These are phyloP conservation scores for Ananas comosus DNA, from an alignment of 176 grass and related monocot species.

Conservation along the genomic window DNA sequence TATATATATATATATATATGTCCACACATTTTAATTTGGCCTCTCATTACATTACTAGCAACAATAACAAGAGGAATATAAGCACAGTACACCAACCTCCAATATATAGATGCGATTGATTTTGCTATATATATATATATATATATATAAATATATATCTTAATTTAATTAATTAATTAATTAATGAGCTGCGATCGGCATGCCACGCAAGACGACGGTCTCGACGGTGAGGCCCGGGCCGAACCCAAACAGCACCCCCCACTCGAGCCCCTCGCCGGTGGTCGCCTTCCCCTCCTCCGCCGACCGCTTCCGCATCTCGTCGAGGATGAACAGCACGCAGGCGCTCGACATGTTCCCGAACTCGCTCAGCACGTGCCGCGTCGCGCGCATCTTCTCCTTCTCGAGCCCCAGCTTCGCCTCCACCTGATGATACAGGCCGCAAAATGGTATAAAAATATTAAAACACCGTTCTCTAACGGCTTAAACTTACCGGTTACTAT, in stretches of 20 bases:
- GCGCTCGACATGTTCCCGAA: conserved; percentile 92
- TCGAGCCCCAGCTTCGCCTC: conserved; percentile 57
- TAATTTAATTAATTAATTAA: neutral
- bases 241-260: conserved; percentile 94
- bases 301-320: conserved; percentile 75
- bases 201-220: conserved; percentile 76
- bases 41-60: no score
- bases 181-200: conserved; percentile 30
- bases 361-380: conserved; percentile 54
- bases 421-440: neutral
- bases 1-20: no score
- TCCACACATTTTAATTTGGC: no score
- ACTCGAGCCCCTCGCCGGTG: conserved; percentile 88
- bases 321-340: conserved; percentile 87
- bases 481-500: no score
- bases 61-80: no score
- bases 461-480: no score
- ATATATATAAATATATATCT: no score
- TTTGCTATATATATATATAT: no score
- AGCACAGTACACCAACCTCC: no score
- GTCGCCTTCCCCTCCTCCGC: conserved; percentile 68
- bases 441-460: no score
- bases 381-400: conserved; percentile 61
- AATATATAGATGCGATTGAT: no score
- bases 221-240: conserved; percentile 87